Conservation (phyloP, 2,329 filamentous ascomycete genomes). For the Aphanocladium album region DNA sequence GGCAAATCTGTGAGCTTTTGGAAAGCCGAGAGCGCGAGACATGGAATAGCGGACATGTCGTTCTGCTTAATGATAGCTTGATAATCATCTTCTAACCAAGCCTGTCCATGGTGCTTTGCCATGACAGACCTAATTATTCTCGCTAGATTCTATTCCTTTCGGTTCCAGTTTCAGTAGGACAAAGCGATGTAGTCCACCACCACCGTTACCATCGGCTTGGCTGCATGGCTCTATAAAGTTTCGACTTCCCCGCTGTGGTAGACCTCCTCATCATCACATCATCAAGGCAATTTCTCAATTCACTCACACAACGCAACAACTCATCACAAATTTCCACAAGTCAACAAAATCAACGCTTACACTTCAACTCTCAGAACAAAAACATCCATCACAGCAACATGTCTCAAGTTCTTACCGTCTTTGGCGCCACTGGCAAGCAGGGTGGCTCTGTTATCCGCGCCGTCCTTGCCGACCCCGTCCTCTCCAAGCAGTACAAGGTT, state of each 20-base stretch:
- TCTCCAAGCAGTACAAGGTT: slow-evolving; percentile 39
- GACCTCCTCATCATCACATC: too few species aligned
- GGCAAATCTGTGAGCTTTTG: too few species aligned
- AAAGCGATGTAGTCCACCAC: neutral
- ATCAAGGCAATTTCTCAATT: too few species aligned
- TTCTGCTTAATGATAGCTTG: neutral
- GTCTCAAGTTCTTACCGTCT: slow-evolving; percentile 39
- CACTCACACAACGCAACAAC: neutral
- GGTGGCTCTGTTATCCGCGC: slow-evolving; percentile 41
- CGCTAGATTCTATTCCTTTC: too few species aligned
- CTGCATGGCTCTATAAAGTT: neutral
- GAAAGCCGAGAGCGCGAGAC: neutral
- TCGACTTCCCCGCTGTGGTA: neutral
- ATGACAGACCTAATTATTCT: neutral
- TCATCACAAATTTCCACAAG: neutral
- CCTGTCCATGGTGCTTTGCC: neutral
- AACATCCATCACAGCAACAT: slow-evolving; percentile 16
- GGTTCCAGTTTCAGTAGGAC: too few species aligned
- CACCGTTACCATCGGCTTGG: neutral
- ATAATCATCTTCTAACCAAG: neutral
- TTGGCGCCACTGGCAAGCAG: slow-evolving; percentile 46
- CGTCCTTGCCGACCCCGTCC: slow-evolving; percentile 41
- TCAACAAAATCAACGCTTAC: neutral
- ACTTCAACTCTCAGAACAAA: neutral
- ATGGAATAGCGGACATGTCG: neutral